Conservation (phyloP, 805 yeast genomes). For the Ogataea degrootiae region DNA sequence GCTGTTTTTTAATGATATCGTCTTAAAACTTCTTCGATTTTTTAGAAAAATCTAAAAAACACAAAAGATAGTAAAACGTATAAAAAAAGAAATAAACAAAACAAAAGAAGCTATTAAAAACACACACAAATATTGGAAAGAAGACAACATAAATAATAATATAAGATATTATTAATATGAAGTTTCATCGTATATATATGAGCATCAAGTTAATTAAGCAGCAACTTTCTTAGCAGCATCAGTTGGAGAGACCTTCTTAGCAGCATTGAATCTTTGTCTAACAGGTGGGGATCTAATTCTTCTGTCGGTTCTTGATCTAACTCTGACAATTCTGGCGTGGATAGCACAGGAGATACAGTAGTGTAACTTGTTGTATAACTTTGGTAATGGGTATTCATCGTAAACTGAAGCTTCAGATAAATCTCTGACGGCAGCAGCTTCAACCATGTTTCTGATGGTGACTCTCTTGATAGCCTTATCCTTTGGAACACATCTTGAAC, state of each 20-base stretch:
- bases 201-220: constrained; percentile 15
- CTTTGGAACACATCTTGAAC: constrained; percentile 99
- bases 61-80: too few species aligned
- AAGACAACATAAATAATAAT: too few species aligned
- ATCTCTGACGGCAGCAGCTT: constrained; percentile 99
- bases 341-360: constrained; percentile 99
- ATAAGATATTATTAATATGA: neutral
- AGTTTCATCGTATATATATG: neutral
- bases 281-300: constrained; percentile 98
- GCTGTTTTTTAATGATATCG: too few species aligned
- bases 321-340: constrained; percentile 99
- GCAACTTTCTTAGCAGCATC: constrained; percentile 94
- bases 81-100: too few species aligned
- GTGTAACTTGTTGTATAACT: constrained; percentile 99
- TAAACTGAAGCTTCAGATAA: constrained; percentile 99
- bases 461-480: constrained; percentile 99
- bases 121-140: too few species aligned
- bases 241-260: constrained; percentile 92
- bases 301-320: constrained; percentile 98
- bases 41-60: too few species aligned
- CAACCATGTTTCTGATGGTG: constrained; percentile 99
- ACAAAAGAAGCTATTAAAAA: too few species aligned
- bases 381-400: constrained; percentile 98
- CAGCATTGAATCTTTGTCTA: constrained; percentile 97
- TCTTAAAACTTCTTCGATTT: too few species aligned